Base-by-base conservation (phyloP, 164 flowering plant species). In the Pachysandra terminalis region DNA sequence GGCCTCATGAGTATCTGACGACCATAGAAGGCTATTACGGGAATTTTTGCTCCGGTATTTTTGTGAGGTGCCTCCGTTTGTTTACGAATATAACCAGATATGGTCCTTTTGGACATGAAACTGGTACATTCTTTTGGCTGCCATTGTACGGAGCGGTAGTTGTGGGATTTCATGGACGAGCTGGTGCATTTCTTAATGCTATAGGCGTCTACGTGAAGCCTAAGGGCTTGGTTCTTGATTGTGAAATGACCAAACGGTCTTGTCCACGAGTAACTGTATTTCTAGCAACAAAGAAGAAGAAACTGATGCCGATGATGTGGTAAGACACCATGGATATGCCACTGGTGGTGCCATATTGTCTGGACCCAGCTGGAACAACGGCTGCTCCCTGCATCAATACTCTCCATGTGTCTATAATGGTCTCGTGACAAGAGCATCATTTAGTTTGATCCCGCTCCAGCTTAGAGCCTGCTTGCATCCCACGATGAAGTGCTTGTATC, bases 81-180 rank as follows among this genome's bases (percentile, higher is more conserved):
- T 13, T 22, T 26, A 69, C 72, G 1, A 69, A 63, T 23, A 19
- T 10, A 17, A 23, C 24, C 14, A 62, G 23, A 23, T 63, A 69
- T 62, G 72, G 72, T 10, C 72, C 72, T 2, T 69, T 48, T 69
- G 67, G 72, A 16, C 10, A 8, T 1, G 25, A 61, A 19, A 15
- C 35, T 0, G 72, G 72, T 5, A 23, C 41, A 12, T 24, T 55
- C 40, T 62, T 69, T 21, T 62, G 67, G 8, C 1, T 56, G 3
- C 52, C 27, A 7, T 52, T 52, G 37, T 45, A 69, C 49, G 72
- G 58, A 10, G 61, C 54, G 5, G 49, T 62, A 41, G 41, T 69
- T 25, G 67, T 69, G 3, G 72, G 72, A 16, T 69, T 69, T n/a
- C 72, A 69, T 69, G 72, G 72, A 17, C 24, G 61, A 5, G 41